phyloP scores from a whole-genome alignment of 2,329 filamentous ascomycete species.

The Alternaria sp. region DNA sequence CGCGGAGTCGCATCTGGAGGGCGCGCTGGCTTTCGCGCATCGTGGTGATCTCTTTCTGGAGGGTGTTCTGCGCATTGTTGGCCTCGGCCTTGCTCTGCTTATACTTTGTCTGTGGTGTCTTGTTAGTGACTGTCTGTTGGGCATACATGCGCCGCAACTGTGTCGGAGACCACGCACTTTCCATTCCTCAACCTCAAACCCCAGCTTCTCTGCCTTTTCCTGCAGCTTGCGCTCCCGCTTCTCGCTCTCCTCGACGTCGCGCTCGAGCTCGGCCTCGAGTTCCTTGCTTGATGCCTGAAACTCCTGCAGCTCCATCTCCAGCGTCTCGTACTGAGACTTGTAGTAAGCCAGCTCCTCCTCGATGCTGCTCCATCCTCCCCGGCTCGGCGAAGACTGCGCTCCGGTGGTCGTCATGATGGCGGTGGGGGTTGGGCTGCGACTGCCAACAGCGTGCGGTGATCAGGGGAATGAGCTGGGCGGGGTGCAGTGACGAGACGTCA shows the following conservation, averaged over 20 bases:
- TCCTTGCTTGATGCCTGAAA: conserved; percentile 95
- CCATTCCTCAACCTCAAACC: conserved; percentile 96
- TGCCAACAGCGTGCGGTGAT: conserved; percentile 21
- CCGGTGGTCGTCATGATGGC: conserved; percentile 28
- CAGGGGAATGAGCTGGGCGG: conserved; percentile 36
- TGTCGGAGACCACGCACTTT: conserved; percentile 68
- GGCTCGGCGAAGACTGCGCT: conserved; percentile 37
- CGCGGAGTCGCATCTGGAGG: conserved; percentile 81
- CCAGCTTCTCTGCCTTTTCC: conserved; percentile 83
- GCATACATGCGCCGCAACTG: neutral
- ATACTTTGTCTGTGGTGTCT: conserved; percentile 76
- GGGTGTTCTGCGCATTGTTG: conserved; percentile 77
- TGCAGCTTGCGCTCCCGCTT: conserved; percentile 86
- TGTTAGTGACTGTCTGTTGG: conserved; percentile 4
- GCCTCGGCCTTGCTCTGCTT: conserved; percentile 92
- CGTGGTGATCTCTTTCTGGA: conserved; percentile 95
- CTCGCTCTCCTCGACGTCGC: conserved; percentile 93
- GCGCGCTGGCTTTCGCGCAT: conserved; percentile 84
- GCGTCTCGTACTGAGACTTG: conserved; percentile 91
- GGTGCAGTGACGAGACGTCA: conserved; percentile 14
- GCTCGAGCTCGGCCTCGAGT: conserved; percentile 91
- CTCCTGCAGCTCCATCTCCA: conserved; percentile 89
- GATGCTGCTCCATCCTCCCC: conserved; percentile 42
- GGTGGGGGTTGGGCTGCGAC: conserved; percentile 35
- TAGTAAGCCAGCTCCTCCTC: conserved; percentile 91